Evolutionary conservation across 192 early-diverging fungal genomes (phyloP), one percentile per base, ranked within the genome.

Genomic region (Powellomyces hirtus): DNA sequence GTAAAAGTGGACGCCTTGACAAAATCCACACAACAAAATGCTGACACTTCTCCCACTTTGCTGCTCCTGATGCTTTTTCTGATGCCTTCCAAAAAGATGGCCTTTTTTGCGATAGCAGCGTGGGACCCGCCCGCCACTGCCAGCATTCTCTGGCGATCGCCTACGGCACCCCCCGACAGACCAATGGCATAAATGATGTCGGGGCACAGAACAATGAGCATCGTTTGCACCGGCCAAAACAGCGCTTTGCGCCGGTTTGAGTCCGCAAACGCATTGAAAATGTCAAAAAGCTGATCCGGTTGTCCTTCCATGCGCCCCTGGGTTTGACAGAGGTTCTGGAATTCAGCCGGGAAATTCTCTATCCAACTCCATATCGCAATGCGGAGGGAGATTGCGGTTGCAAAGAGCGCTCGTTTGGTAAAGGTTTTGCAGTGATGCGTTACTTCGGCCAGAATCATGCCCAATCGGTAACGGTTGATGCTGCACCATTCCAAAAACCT

Each of bases 291-390:
- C 49, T 85, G 75, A 55, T 94, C 91, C 0, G 92, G 90, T 2
- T 81, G 77, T 38, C 89, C 79, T 66, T 82, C 81, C 24, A 82
- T 24, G 6, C 75, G 58, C 24, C 53, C 52, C 40, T 75, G 72
- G 30, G 57, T 81, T 55, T 86, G 84, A 73, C 90, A 91, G 46
- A 95, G 77, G 49, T 84, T 81, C 38, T 90, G 84, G 73, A 93
- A 98, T 57, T 95, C 94, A 7, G 81, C 75, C 0, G 91, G 89
- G 69, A 92, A 95, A 11, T 87, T 84, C 58, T 92, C 88, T 37
- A 98, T 95, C 88, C 93, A 98, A 75, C 89, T 89, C 94, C 94
- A 96, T 64, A 98, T 92, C 4, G 86, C 86, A 29, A 89, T 87
- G 22, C 92, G 86, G 56, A 96, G 79, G 14, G 89, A 83, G 10